Conservation (phyloP, 306 rosid genomes). For the Dalbergia cochinchinensis region DNA sequence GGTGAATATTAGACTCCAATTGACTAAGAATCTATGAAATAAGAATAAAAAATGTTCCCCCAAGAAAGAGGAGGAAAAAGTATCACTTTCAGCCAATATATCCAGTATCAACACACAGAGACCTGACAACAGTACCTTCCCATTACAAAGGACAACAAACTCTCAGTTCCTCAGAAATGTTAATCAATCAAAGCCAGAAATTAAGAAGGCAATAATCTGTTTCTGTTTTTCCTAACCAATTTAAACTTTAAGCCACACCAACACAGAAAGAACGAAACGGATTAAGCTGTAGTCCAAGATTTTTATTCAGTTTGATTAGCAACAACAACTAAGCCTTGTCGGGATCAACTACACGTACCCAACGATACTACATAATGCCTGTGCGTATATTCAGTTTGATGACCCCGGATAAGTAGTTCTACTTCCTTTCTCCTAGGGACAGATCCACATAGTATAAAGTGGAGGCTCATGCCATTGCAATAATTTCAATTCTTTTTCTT, state of each 20-base stretch:
- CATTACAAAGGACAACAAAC: conserved; percentile 7
- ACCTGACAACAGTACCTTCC: not conserved
- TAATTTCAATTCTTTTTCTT: too few relatives aligned
- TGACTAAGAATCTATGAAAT: not conserved
- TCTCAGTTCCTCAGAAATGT: conserved; percentile 12
- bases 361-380: too few relatives aligned
- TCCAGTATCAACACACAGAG: not conserved
- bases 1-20: not conserved
- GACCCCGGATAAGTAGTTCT: not conserved
- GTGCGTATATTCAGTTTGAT: not conserved
- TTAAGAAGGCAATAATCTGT: not conserved
- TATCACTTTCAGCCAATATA: not conserved
- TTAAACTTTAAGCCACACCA: not conserved
- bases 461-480: too few relatives aligned
- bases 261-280: not conserved
- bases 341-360: too few relatives aligned
- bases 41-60: not conserved
- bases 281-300: not conserved
- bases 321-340: too few relatives aligned
- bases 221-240: not conserved
- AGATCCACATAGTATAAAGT: too few relatives aligned
- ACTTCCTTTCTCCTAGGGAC: not conserved
- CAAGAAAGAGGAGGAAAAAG: not conserved
- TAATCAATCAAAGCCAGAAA: not conserved
- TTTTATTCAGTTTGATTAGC: not conserved